Evolutionary conservation across 2,329 filamentous ascomycete genomes (phyloP), one percentile per base, ranked within the genome.

Genomic region (Aspergillus calidoustus): DNA sequence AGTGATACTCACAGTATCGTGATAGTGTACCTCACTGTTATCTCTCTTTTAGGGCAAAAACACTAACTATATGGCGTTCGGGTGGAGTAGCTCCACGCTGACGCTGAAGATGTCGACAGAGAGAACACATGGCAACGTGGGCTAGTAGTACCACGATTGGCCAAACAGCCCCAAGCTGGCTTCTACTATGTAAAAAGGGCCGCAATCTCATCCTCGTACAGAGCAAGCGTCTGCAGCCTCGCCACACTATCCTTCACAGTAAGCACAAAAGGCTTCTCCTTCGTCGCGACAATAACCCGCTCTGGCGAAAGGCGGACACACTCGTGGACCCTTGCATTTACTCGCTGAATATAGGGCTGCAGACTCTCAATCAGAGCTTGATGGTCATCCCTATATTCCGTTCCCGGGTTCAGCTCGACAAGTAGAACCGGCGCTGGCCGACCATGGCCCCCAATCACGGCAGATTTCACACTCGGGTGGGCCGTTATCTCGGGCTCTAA

Each of bases 401-500:
- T 2, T 7, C 7, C 34, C 13, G 34, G 8, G 34, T 38, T 38
- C 34, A 69, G 31, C 9, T 72, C 68, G 6, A 72, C 54, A 19
- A 71, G 46, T 1, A 72, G 57, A 4, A 72, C 66, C 2, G 70
- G 70, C 2, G 53, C 57, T 7, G 61, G 57, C 1, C 56, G 61
- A 3, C 65, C 68, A 50, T 69, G 62, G 0, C 69, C 70, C 1
- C 70, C 69, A n/a, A 72, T 64, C 9, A 72, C 52, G 2, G 66
- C 66, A 5, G 61, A 58, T 28, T 66, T 66, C 0, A 72, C 62
- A 4, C 31, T 30, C 1, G 66, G 65, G 54, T 72, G 69, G 4
- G 63, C 62, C 1, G 54, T 57, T 17, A 72, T 69, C 34, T 66
- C 63, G 19, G 66, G 69, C 60, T 72, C 70, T 13, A 71, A 23